Evolutionary conservation across 2,329 filamentous ascomycete genomes (phyloP).

Genomic region (Triangularia setosa): DNA sequence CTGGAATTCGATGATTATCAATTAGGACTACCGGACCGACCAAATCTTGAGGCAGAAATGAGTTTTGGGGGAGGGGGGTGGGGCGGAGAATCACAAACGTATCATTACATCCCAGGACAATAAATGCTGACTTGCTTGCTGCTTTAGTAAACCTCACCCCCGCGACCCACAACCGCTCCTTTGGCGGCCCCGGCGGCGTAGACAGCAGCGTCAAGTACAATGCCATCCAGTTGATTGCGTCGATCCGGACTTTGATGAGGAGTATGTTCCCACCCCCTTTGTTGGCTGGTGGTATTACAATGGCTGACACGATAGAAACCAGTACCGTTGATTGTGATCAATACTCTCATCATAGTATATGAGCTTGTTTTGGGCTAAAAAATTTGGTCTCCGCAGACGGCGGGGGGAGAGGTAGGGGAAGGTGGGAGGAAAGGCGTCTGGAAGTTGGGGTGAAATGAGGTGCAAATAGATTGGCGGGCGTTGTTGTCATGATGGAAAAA

Average conservation of each 20-base stretch:
- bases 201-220: conserved; percentile 81
- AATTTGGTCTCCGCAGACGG: neutral
- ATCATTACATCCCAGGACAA: neutral
- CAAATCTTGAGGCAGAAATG: too few relatives aligned
- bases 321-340: conserved; percentile 84
- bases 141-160: conserved; percentile 74
- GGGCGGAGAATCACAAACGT: too few relatives aligned
- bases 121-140: neutral
- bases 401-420: neutral
- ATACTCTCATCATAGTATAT: conserved; percentile 78
- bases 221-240: conserved; percentile 83
- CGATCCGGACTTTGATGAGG: conserved; percentile 86
- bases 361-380: conserved; percentile 69
- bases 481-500: neutral
- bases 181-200: conserved; percentile 65
- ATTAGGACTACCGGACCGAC: too few relatives aligned
- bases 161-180: conserved; percentile 67
- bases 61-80: too few relatives aligned
- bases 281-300: neutral
- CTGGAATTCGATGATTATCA: too few relatives aligned
- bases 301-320: conserved; percentile 1
- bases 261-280: conserved; percentile 54
- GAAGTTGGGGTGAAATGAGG: neutral
- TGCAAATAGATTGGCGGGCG: neutral
- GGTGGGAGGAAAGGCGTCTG: neutral